Percentiles rank a stretch among this genome's conserved stretches.
Conservation (phyloP, 208 protist genomes). For the Blastocrithidia nonstop region DNA sequence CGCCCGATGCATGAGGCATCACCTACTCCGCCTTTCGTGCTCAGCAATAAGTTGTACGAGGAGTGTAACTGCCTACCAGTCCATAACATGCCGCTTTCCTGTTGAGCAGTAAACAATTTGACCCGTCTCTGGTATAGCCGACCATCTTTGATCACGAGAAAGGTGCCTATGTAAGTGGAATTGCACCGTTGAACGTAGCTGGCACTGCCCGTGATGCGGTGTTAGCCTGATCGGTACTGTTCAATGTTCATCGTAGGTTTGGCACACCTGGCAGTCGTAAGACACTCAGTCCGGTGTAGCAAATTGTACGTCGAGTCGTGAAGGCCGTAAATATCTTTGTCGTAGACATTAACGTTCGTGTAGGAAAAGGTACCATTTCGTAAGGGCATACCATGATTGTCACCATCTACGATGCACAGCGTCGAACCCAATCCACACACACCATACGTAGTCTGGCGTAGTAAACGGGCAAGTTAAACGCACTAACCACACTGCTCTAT, state of each 20-base stretch:
- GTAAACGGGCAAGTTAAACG: slow-evolving; percentile 67
- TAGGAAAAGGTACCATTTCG: slow-evolving; percentile 74
- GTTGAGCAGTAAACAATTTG: slow-evolving; percentile 38
- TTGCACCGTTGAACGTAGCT: slow-evolving; percentile 7
- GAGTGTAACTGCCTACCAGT: slow-evolving; percentile 41
- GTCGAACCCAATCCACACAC: slow-evolving; percentile 59
- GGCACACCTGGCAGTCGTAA: slow-evolving; percentile 73
- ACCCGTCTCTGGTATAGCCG: slow-evolving; percentile 17
- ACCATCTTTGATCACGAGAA: slow-evolving; percentile 33
- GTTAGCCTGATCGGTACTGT: slow-evolving; percentile 59
- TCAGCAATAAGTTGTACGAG: slow-evolving; percentile 67
- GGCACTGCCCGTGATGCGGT: slow-evolving; percentile 37
- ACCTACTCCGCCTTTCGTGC: slow-evolving; percentile 62
- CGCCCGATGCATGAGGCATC: slow-evolving; percentile 73
- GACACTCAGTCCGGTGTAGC: slow-evolving; percentile 68
- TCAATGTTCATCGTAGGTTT: slow-evolving; percentile 74
- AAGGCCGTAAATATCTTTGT: slow-evolving; percentile 85
- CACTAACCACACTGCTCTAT: slow-evolving; percentile 73
- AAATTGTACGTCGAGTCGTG: slow-evolving; percentile 78
- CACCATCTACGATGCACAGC: slow-evolving; percentile 81
- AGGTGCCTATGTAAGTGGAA: slow-evolving; percentile 16
- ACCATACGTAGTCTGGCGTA: slow-evolving; percentile 79
- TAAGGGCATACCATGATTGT: slow-evolving; percentile 86
- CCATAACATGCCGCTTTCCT: slow-evolving; percentile 71
- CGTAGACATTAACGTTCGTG: slow-evolving; percentile 76